Percentiles rank a stretch among this genome's conserved stretches.
Conservation (phyloP, 2,329 filamentous ascomycete genomes). For the Penicillium sp. region DNA sequence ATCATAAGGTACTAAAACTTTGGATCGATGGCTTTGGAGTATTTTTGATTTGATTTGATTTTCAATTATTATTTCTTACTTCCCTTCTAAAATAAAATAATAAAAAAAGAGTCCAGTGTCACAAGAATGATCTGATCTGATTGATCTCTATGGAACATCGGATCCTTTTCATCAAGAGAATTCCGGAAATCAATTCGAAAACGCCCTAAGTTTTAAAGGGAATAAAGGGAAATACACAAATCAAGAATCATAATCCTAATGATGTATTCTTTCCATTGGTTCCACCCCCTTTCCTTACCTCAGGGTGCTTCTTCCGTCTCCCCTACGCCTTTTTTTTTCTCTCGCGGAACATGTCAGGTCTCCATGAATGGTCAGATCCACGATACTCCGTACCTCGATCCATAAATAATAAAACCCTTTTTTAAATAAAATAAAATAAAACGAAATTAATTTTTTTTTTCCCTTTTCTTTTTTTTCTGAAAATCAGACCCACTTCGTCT, state of each 20-base stretch:
- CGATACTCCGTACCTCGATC: neutral
- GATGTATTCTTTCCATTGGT: slow-evolving; percentile 17
- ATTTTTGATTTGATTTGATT: neutral
- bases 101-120: neutral
- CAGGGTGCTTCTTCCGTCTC: slow-evolving; percentile 19
- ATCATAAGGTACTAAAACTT: slow-evolving; percentile 14
- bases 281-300: slow-evolving; percentile 23
- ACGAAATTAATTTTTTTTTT: neutral
- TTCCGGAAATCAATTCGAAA: neutral
- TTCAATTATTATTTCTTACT: neutral
- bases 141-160: slow-evolving; percentile 1
- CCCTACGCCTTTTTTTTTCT: slow-evolving; percentile 13
- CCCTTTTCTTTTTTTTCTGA: slow-evolving; percentile 1
- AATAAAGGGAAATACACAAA: neutral
- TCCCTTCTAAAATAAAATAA: no score
- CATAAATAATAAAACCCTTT: slow-evolving; percentile 14
- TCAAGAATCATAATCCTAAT: slow-evolving; percentile 7
- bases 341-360: slow-evolving; percentile 11
- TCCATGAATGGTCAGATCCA: slow-evolving; percentile 5
- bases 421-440: slow-evolving; percentile 11
- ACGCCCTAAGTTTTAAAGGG: no score
- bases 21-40: neutral
- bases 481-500: slow-evolving; percentile 27
- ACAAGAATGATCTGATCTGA: slow-evolving; percentile 11
- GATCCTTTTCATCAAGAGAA: neutral